A percentile compares a stretch with the other conserved stretches of the same genome.
Evolutionary conservation across 140 eudicot species (phyloP).

Genomic region (Oenanthe javanica): DNA sequence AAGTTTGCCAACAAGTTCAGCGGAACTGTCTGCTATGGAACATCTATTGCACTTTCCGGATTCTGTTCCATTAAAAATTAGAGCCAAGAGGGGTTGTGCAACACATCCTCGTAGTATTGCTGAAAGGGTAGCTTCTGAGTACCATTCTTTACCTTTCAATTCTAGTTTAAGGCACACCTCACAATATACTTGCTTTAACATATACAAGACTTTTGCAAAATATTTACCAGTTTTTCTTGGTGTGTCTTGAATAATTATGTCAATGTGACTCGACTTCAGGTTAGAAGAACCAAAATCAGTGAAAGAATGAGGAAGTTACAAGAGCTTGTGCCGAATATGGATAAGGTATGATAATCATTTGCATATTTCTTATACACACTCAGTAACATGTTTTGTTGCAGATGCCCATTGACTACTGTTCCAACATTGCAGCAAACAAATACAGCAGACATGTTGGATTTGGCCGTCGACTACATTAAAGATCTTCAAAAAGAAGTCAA

Average conservation of each 20-base stretch:
- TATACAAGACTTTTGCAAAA: neutral
- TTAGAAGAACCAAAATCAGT: conserved; percentile 72
- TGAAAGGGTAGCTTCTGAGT: conserved; percentile 41
- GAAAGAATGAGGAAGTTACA: conserved; percentile 88
- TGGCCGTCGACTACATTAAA: conserved; percentile 81
- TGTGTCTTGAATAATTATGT: neutral
- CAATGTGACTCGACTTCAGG: conserved; percentile 28
- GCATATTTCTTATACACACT: neutral
- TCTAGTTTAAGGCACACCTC: neutral
- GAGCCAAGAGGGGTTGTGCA: conserved; percentile 75
- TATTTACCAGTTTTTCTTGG: neutral
- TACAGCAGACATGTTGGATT: conserved; percentile 89
- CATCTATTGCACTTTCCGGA: conserved; percentile 41
- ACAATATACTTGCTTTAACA: neutral
- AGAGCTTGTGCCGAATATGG: conserved; percentile 94
- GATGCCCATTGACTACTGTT: conserved; percentile 9
- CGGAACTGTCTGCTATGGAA: conserved; percentile 47
- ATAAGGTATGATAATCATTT: conserved; percentile 39
- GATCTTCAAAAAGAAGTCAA: conserved; percentile 54
- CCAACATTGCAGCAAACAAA: conserved; percentile 66
- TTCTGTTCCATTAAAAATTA: conserved; percentile 33
- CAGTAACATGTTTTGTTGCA: neutral
- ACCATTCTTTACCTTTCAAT: neutral
- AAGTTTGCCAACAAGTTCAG: conserved; percentile 58
- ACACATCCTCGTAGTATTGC: conserved; percentile 78